Evolutionary conservation across 768 basidiomycete species (phyloP), one percentile per base, ranked within the genome.

Genomic region (Leccinum olivaceopallidum): DNA sequence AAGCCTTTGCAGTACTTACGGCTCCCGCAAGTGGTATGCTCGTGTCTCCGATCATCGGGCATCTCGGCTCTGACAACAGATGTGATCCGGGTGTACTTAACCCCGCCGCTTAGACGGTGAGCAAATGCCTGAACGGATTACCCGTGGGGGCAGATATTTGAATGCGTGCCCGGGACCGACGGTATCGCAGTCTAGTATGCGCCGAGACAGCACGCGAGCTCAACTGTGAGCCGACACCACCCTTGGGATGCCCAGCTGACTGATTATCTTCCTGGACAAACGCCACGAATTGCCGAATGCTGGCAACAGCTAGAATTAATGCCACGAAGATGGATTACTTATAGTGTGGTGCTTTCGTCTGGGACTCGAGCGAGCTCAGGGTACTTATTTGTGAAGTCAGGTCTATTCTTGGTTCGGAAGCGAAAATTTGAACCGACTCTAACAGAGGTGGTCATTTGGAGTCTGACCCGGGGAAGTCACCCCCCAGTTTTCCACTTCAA

Each of bases 91-190:
- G 10, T n/a, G 42, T 44, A 20, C 42, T 47, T 47, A 20, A 47
- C 20, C n/a, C 44, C 44, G 44, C 20, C 18, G 79, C 85, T 32
- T 89, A 93, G 72, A 91, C 85, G 66, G 92, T 94, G 6, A 69
- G 80, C 62, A 90, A 90, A 59, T 89, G 0, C 95, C 95, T 6
- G 83, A 92, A 71, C 75, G 95, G 20, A 75, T 91, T 55, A 88
- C 96, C 58, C 95, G 96, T 64, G 85, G 92, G n/a, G 90, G 90
- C 64, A 93, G 89, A 75, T 94, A 96, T 71, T 95, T 87, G 12
- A 34, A 68, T 86, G 94, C 30, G 78, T 97, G 36, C 87, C 92
- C 0, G 94, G 95, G 69, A 85, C 87, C 4, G 92, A 96, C 63
- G 85, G 92, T 37, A 87, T 96, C 56, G 85, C 81, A 22, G 89